phyloP scores from a whole-genome alignment of 2,329 filamentous ascomycete species.

The Phialophora tarda region DNA sequence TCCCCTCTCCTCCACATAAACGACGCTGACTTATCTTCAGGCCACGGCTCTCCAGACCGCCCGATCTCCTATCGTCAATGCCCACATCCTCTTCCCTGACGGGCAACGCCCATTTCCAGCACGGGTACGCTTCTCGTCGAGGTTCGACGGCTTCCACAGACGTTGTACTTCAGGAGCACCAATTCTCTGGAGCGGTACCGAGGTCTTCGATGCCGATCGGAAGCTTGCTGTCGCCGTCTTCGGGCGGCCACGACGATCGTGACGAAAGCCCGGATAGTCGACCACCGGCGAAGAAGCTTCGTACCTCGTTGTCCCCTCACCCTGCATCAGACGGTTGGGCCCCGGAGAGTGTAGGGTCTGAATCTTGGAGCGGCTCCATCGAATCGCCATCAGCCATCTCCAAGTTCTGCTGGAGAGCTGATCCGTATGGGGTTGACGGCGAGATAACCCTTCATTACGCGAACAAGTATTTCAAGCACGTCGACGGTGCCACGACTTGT shows the following conservation, averaged over 20 bases:
- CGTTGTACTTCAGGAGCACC: constrained; percentile 42
- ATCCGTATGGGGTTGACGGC: constrained; percentile 60
- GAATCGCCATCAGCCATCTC: constrained; percentile 13
- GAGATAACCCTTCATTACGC: constrained; percentile 59
- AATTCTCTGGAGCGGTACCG: constrained; percentile 37
- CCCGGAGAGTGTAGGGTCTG: constrained; percentile 11
- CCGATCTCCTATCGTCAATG: constrained; percentile 14
- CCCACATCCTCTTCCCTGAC: constrained; percentile 25
- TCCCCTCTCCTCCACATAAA: background rate
- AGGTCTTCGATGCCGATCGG: constrained; percentile 27
- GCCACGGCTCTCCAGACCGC: constrained; percentile 20
- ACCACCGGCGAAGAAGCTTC: constrained; percentile 39
- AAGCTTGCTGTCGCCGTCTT: constrained; percentile 37
- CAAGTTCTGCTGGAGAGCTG: constrained; percentile 53
- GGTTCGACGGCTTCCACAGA: constrained; percentile 39
- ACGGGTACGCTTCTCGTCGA: constrained; percentile 12
- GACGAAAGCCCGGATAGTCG: constrained; percentile 42
- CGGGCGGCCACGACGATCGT: constrained; percentile 40
- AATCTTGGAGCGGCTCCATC: constrained; percentile 12
- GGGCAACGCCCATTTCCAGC: constrained; percentile 26
- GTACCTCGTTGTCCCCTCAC: constrained; percentile 34
- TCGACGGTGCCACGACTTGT: constrained; percentile 60
- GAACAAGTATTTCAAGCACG: constrained; percentile 62
- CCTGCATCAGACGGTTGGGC: constrained; percentile 18
- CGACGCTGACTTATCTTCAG: constrained; percentile 17